Evolutionary conservation across 139 green algal species (phyloP).

Genomic region (Coelastrella sp.): DNA sequence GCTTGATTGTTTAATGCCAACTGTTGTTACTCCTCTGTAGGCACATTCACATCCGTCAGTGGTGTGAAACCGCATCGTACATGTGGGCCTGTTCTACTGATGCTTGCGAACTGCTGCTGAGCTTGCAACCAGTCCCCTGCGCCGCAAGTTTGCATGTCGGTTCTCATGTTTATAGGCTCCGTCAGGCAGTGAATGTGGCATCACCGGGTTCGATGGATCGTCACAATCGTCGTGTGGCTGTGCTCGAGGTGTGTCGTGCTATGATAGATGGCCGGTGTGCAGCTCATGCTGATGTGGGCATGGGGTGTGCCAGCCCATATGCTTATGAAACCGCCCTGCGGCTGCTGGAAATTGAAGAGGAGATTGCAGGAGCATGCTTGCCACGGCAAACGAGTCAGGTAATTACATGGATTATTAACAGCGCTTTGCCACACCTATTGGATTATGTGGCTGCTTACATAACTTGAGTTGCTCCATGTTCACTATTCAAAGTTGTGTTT

Average conservation of each 20-base stretch:
- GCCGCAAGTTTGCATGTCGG: not conserved
- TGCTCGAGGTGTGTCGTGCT: conserved; percentile 47
- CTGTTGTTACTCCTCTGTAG: not conserved
- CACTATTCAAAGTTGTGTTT: no score
- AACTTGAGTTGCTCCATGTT: no score
- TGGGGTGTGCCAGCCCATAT: conserved; percentile 68
- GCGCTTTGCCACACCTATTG: not conserved
- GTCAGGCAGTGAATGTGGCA: conserved; percentile 46
- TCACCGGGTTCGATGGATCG: conserved; percentile 48
- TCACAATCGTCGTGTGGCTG: conserved; percentile 51
- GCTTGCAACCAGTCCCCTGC: not conserved
- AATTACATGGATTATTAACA: not conserved
- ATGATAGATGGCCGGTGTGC: conserved; percentile 51
- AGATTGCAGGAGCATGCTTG: conserved; percentile 39
- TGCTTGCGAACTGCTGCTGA: no score
- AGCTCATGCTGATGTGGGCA: not conserved
- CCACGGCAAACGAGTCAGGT: conserved; percentile 1
- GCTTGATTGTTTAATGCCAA: not conserved
- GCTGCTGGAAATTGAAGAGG: conserved; percentile 69
- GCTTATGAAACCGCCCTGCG: conserved; percentile 82
- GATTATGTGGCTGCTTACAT: not conserved
- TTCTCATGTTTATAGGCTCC: conserved; percentile 38
- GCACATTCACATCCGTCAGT: no score
- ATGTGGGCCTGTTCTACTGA: no score
- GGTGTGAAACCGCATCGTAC: no score